These are phyloP conservation scores for Bipolaris sorokiniana DNA, from an alignment of 2,329 filamentous ascomycete species.

Conservation along the genomic window DNA sequence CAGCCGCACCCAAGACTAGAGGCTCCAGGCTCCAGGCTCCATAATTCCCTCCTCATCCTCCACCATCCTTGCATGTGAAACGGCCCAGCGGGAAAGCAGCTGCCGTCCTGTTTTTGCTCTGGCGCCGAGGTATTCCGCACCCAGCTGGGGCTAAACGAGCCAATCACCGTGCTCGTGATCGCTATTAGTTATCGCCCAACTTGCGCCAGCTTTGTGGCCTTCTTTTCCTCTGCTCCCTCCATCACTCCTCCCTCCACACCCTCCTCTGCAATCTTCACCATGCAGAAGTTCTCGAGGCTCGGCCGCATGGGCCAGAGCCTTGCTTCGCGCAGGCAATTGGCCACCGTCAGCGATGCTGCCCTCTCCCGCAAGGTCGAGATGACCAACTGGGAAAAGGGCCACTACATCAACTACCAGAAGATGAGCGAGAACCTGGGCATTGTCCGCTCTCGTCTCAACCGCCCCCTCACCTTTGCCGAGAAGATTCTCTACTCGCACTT, in stretches of 20 bases:
- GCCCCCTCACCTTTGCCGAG: slow-evolving; percentile 92
- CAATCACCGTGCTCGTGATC: slow-evolving; percentile 41
- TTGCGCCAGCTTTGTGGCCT: slow-evolving; percentile 44
- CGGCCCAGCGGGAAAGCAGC: slow-evolving; percentile 40
- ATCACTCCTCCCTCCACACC: slow-evolving; percentile 46
- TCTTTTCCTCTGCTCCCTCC: slow-evolving; percentile 44
- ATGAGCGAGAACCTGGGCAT: slow-evolving; percentile 97
- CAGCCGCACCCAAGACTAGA: slow-evolving; percentile 2
- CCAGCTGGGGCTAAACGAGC: slow-evolving; percentile 31
- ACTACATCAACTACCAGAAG: slow-evolving; percentile 99
- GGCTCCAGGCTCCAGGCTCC: neutral
- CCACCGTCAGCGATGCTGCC: slow-evolving; percentile 82
- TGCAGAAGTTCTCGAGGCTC: slow-evolving; percentile 75
- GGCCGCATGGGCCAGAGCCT: slow-evolving; percentile 70
- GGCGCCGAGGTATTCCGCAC: slow-evolving; percentile 39
- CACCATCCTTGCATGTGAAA: slow-evolving; percentile 35
- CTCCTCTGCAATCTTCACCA: slow-evolving; percentile 54
- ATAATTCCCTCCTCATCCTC: slow-evolving; percentile 19
- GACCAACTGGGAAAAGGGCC: slow-evolving; percentile 93
- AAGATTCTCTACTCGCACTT: slow-evolving; percentile 99
- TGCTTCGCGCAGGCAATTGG: slow-evolving; percentile 70
- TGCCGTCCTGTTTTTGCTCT: slow-evolving; percentile 30
- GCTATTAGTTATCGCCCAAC: slow-evolving; percentile 45
- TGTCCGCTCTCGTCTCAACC: slow-evolving; percentile 87
- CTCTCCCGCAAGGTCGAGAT: slow-evolving; percentile 97